phyloP scores from a whole-genome alignment of 768 basidiomycete species.

The Mrakia hoshinonis region DNA sequence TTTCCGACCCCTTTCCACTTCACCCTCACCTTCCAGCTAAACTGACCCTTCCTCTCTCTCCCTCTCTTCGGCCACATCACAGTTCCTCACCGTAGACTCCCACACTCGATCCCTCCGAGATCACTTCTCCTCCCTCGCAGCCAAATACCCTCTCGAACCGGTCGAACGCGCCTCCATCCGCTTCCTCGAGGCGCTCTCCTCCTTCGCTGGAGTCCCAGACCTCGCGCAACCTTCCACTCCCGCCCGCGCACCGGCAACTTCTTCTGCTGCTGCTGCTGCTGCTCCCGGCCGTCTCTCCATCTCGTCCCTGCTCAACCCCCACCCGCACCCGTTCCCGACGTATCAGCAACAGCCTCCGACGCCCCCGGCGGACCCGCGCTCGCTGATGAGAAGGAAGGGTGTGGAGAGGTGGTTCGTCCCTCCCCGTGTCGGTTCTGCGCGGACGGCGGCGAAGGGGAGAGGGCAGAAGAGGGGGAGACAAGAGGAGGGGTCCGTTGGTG shows the following conservation, averaged over 20 bases:
- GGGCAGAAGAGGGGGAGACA: not conserved
- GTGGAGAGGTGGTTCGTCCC: conserved; percentile 13
- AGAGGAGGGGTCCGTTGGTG: not conserved
- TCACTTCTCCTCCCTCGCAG: conserved; percentile 1
- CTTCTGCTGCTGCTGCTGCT: too few species aligned
- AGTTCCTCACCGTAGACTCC: conserved; percentile 21
- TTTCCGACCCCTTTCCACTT: too few species aligned
- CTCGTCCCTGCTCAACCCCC: conserved; percentile 6
- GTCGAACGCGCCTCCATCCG: conserved; percentile 5
- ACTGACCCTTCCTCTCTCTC: not conserved
- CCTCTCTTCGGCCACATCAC: not conserved
- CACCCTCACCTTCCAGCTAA: not conserved
- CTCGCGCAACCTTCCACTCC: not conserved
- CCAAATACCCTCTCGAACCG: conserved; percentile 7
- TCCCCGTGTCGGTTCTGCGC: not conserved
- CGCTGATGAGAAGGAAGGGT: not conserved
- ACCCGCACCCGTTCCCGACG: not conserved
- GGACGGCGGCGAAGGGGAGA: not conserved
- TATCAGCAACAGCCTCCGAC: conserved; percentile 12
- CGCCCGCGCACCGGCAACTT: too few species aligned
- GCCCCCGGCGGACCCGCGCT: not conserved
- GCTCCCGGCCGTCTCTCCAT: too few species aligned
- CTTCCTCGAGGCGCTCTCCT: conserved; percentile 9
- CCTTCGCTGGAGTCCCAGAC: conserved; percentile 4
- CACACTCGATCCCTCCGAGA: conserved; percentile 4